Percentiles rank a stretch among this genome's conserved stretches.
Conservation (phyloP, 148 eudicot species). For the Dysphania ambrosioides region DNA sequence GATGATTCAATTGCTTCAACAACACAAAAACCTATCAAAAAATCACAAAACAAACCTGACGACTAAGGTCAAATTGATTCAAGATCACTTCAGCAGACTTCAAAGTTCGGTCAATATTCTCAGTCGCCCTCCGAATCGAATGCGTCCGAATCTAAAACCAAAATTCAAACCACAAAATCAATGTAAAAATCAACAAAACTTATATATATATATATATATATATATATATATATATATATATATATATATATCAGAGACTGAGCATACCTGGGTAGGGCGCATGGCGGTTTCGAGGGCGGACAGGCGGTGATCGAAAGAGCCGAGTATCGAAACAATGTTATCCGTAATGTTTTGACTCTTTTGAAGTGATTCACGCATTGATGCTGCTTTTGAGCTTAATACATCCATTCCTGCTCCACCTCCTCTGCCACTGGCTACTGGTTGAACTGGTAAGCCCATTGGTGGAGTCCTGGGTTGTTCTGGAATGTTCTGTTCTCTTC, state of each 20-base stretch:
- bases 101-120: constrained; percentile 79
- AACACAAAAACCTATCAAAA: not conserved
- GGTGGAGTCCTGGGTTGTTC: too few relatives aligned
- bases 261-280: constrained; percentile 88
- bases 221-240: too few relatives aligned
- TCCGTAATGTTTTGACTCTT: constrained; percentile 81
- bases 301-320: constrained; percentile 94
- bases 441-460: constrained; percentile 39
- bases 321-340: constrained; percentile 69
- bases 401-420: constrained; percentile 35
- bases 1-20: not conserved
- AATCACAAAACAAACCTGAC: constrained; percentile 48
- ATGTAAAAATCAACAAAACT: constrained; percentile 4
- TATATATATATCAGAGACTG: too few relatives aligned
- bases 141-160: constrained; percentile 62
- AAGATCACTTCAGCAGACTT: constrained; percentile 84
- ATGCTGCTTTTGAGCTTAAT: constrained; percentile 60
- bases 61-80: constrained; percentile 74
- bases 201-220: constrained; percentile 1
- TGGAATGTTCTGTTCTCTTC: not conserved
- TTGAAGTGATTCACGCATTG: constrained; percentile 75
- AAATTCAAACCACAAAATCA: not conserved
- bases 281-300: constrained; percentile 96
- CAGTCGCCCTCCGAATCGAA: constrained; percentile 79
- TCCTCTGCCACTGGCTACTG: constrained; percentile 9